Evolutionary conservation across 768 basidiomycete species (phyloP).

Genomic region (Pluteus cervinus): DNA sequence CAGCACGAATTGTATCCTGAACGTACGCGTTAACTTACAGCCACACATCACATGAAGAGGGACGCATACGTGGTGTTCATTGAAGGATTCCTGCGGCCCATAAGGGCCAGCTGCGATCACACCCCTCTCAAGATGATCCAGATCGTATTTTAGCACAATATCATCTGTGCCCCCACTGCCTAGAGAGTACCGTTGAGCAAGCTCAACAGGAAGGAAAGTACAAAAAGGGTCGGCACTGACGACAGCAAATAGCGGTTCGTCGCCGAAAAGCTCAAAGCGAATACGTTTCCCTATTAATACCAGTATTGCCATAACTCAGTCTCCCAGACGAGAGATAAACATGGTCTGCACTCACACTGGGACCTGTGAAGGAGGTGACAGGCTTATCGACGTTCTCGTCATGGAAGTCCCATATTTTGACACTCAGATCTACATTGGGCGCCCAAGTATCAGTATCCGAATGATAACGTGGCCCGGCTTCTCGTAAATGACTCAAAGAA

Average conservation of each 20-base stretch:
- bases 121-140: conserved; percentile 29
- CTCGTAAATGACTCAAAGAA: not conserved
- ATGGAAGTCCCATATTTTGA: conserved; percentile 64
- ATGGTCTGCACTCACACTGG: conserved; percentile 27
- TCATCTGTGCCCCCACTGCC: conserved; percentile 51
- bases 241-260: conserved; percentile 57
- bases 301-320: conserved; percentile 4
- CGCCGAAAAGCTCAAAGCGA: conserved; percentile 66
- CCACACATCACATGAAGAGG: not conserved
- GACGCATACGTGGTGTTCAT: conserved; percentile 23
- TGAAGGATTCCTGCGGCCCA: conserved; percentile 18
- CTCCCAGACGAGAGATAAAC: not conserved
- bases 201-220: conserved; percentile 8
- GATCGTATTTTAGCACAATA: conserved; percentile 47
- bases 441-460: not conserved
- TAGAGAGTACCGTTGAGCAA: conserved; percentile 4
- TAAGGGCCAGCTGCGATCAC: conserved; percentile 3
- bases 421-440: conserved; percentile 36
- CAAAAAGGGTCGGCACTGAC: conserved; percentile 34
- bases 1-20: conserved; percentile 60
- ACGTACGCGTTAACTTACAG: conserved; percentile 2
- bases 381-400: conserved; percentile 46
- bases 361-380: conserved; percentile 38
- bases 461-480: not conserved
- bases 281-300: conserved; percentile 55